Base-by-base conservation (phyloP, 352 stramenopile genomes). In the Peronospora destructor region DNA sequence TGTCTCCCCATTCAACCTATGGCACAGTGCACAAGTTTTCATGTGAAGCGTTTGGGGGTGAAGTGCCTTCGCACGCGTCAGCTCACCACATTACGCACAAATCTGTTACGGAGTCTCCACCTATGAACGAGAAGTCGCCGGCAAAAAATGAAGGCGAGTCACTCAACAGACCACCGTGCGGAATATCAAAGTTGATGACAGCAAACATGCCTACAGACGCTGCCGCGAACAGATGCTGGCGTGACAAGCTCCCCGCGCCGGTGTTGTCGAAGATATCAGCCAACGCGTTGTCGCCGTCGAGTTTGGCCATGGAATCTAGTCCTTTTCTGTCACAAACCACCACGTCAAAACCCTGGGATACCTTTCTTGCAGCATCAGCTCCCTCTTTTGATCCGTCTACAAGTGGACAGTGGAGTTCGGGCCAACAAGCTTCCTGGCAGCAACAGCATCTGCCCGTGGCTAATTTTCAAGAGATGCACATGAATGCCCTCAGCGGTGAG, bases 1-100 rank as follows among this genome's bases (percentile, higher is more conserved):
- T 35, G n/a, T 21, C 53, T 14, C 13, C 41, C 5, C 39, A 40
- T 43, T 36, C 3, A 51, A 63, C 45, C 6, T 19, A 49, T 1
- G 56, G 30, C 11, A 59, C 48, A 0, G 73, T 89, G 21, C 64
- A 68, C 12, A 76, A 68, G 13, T 50, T 78, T 38, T 82, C 73
- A 4, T 87, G 87, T 37, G 66, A 77, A 49, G 75, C 64, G n/a
- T 89, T 87, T 47, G 71, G 84, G 2, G 77, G 74, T 6, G 72
- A 76, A 48, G 50, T 49, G 1, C 39, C 63, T 28, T 46, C 62
- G 2, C 23, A 51, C 9, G 26, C 53, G 1, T 45, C 50, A 5
- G 34, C 10, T 4, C 37, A 56, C 23, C 3, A 45, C 11, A 63
- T 16, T 28, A 35, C 25, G 1, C 43, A 61, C 23, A 72, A 72